Base-by-base conservation (phyloP, 2,329 filamentous ascomycete genomes). In the Dactylellina parvicollis region DNA sequence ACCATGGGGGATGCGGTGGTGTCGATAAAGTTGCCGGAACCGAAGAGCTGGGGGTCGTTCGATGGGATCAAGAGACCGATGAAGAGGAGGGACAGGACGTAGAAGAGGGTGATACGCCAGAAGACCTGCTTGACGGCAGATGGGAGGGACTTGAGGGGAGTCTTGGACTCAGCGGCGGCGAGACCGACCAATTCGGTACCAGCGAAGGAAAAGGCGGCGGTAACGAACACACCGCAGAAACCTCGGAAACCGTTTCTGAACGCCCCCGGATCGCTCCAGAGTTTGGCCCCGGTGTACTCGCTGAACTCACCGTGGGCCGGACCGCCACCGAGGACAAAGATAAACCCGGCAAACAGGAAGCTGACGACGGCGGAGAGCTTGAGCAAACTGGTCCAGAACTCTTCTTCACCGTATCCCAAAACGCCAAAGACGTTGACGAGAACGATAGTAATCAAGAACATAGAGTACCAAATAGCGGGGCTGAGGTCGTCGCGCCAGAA, bases 111-210 rank as follows among this genome's bases (percentile, higher is more conserved):
- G 65, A 84, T 82, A 77, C 82, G 82, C 82, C 82, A 83, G 77
- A 84, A 83, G 26, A 83, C 80, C 75, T 84, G 82, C 72, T 80
- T 80, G 18, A 82, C 80, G 42, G 82, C 82, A 59, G 69, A 79
- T 78, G 82, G 82, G 38, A 84, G 79, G 3, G 81, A 80, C 76
- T 82, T 86, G 69, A 83, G 81, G 28, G 86, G 86, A 74, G 87
- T 85, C 22, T 81, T 81, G 9, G 86, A 85, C 79, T 88, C 86
- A 16, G 86, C 86, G 42, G 86, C 86, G 22, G 86, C 85, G 46
- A 88, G 81, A 78, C 86, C 87, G 40, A 87, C 85, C 38, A 89
- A 80, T 79, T 89, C 87, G 26, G 86, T 88, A 75, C 87, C 87
- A 34, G 84, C 83, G 79, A 88, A 89, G 52, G 86, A 83, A 77